These are phyloP conservation scores for Penicillium palitans DNA, from an alignment of 2,329 filamentous ascomycete species.

Conservation along the genomic window DNA sequence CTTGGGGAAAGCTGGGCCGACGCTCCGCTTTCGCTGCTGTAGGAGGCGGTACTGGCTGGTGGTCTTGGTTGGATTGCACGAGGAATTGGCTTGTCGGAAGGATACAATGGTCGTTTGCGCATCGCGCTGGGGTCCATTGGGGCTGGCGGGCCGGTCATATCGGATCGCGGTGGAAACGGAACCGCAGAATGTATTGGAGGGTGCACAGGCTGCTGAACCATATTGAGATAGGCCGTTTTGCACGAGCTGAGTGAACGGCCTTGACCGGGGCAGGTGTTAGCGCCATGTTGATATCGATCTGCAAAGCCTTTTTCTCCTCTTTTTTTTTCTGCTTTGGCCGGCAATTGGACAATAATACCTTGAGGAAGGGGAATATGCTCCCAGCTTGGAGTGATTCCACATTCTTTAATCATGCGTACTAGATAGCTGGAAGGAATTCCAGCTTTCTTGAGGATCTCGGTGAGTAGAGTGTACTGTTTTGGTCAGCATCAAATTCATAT, in stretches of 20 bases:
- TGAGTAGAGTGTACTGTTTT: conserved; percentile 43
- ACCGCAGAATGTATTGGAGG: conserved; percentile 17
- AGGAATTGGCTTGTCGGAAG: conserved; percentile 34
- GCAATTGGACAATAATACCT: conserved; percentile 35
- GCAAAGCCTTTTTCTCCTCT: not conserved
- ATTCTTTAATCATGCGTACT: conserved; percentile 41
- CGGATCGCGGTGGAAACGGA: conserved; percentile 27
- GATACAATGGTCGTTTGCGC: conserved; percentile 36
- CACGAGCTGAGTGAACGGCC: conserved; percentile 44
- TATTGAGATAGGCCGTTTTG: conserved; percentile 36
- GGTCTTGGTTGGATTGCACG: conserved; percentile 46
- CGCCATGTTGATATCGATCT: conserved; percentile 1
- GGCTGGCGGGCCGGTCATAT: conserved; percentile 22
- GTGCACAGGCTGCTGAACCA: conserved; percentile 34
- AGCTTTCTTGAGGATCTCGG: conserved; percentile 45
- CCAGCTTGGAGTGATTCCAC: conserved; percentile 41
- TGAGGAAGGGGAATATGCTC: conserved; percentile 45
- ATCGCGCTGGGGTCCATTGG: conserved; percentile 28
- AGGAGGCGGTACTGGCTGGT: conserved; percentile 33
- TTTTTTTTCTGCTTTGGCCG: not conserved
- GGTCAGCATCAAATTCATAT: conserved; percentile 12
- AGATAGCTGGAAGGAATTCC: conserved; percentile 40
- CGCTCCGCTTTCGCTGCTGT: conserved; percentile 36
- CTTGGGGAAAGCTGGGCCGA: conserved; percentile 39
- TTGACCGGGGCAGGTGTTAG: conserved; percentile 21